phyloP scores from a whole-genome alignment of 2,329 filamentous ascomycete genomes.

The Proliferodiscus dingleyae region DNA sequence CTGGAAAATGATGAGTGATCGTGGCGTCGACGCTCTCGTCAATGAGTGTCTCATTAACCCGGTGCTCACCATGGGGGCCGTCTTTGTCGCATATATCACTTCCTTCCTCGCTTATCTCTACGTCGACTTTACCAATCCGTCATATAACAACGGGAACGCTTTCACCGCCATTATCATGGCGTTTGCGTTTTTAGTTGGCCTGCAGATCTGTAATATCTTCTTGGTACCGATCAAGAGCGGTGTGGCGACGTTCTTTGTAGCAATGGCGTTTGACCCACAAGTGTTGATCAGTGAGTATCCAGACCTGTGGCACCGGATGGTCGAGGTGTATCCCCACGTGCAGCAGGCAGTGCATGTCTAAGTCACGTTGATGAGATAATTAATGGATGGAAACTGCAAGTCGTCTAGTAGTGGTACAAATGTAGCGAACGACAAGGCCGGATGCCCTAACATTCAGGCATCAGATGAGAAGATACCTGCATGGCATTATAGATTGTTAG shows the following conservation, averaged over 20 bases:
- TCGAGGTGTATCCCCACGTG: slow-evolving; percentile 77
- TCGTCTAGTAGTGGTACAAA: too few species aligned
- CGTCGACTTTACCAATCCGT: slow-evolving; percentile 72
- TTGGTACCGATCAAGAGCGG: slow-evolving; percentile 82
- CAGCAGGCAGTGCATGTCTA: slow-evolving; percentile 53
- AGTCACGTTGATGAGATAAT: slow-evolving; percentile 1
- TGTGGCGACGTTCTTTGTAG: slow-evolving; percentile 90
- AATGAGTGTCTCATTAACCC: slow-evolving; percentile 51
- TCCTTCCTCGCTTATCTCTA: slow-evolving; percentile 84
- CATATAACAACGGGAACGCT: slow-evolving; percentile 63
- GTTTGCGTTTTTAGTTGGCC: slow-evolving; percentile 81
- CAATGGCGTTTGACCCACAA: slow-evolving; percentile 62
- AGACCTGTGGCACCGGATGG: slow-evolving; percentile 74
- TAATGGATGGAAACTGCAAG: too few species aligned
- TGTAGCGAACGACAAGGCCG: too few species aligned
- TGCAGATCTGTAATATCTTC: slow-evolving; percentile 87
- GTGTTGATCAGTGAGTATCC: slow-evolving; percentile 77
- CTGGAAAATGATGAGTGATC: slow-evolving; percentile 74
- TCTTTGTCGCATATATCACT: slow-evolving; percentile 79
- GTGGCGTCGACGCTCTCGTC: slow-evolving; percentile 83
- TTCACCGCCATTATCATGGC: slow-evolving; percentile 78
- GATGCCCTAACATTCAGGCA: too few species aligned
- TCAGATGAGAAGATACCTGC: background rate
- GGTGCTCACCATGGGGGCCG: slow-evolving; percentile 66
- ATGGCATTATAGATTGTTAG: too few species aligned